Evolutionary conservation across 2,329 filamentous ascomycete species (phyloP).

Genomic region (Ophiostoma angusticollis): DNA sequence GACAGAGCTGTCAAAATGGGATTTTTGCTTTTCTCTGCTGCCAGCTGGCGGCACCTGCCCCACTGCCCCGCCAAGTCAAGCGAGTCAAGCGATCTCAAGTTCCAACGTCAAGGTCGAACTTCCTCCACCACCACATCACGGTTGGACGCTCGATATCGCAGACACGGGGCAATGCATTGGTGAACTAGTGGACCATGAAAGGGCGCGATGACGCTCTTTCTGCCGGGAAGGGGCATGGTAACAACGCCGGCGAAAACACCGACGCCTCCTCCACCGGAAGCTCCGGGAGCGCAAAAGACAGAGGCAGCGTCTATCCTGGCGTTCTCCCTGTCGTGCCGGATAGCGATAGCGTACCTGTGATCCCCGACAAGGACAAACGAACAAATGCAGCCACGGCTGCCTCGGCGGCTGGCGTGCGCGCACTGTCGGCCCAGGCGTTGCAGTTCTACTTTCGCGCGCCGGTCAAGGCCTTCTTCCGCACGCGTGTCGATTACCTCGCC

Average conservation of each 20-base stretch:
- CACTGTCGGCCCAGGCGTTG: constrained; percentile 68
- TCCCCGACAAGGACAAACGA: constrained; percentile 34
- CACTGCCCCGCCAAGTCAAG: constrained; percentile 1
- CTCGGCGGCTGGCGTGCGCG: constrained; percentile 75
- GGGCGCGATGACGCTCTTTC: constrained; percentile 12
- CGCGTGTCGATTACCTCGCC: constrained; percentile 68
- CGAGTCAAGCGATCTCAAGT: background rate
- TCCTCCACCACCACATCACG: too few relatives aligned
- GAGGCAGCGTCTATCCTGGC: constrained; percentile 17
- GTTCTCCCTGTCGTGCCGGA: constrained; percentile 33
- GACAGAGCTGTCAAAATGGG: too few relatives aligned
- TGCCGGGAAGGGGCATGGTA: background rate
- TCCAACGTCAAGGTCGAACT: too few relatives aligned
- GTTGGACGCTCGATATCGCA: too few relatives aligned
- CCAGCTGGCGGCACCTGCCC: constrained; percentile 9
- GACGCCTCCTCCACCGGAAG: background rate
- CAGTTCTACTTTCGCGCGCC: constrained; percentile 88
- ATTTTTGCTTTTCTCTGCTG: too few relatives aligned
- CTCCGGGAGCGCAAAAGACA: constrained; percentile 1
- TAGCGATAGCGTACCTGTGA: constrained; percentile 15
- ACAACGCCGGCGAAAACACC: background rate
- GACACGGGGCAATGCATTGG: too few relatives aligned
- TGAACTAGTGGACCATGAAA: constrained; percentile 12
- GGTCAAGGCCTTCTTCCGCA: constrained; percentile 85
- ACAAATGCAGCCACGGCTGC: constrained; percentile 54